Conservation (phyloP, 371 early-diverging fungal genomes). For the Nematocida ironsii region DNA sequence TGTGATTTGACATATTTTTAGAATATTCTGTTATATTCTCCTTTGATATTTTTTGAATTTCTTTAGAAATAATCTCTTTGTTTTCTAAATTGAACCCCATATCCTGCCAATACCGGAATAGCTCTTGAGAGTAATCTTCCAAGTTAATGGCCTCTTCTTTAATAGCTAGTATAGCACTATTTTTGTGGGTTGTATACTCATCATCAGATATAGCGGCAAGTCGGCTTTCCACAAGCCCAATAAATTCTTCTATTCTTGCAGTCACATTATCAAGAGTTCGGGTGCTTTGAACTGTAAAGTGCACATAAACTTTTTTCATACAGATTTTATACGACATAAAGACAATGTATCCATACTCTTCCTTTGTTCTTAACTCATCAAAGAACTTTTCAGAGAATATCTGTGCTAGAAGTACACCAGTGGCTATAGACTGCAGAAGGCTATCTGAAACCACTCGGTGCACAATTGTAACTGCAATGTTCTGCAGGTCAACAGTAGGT, state of each 20-base stretch:
- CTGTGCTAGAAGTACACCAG: conserved; percentile 25
- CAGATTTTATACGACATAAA: not conserved
- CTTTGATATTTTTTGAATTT: conserved; percentile 34
- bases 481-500: conserved; percentile 29
- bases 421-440: not conserved
- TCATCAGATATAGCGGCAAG: conserved; percentile 34
- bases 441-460: conserved; percentile 4
- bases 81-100: conserved; percentile 36
- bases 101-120: conserved; percentile 21
- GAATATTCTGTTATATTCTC: conserved; percentile 32
- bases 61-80: conserved; percentile 10
- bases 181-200: conserved; percentile 26
- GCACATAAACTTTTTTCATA: conserved; percentile 26
- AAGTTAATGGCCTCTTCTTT: conserved; percentile 29
- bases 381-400: conserved; percentile 65
- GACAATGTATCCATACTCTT: conserved; percentile 68
- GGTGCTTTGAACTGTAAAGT: conserved; percentile 63
- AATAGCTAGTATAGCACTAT: conserved; percentile 23
- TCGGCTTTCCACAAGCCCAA: conserved; percentile 31
- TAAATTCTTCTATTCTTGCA: conserved; percentile 58
- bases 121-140: conserved; percentile 32
- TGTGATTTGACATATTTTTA: not conserved
- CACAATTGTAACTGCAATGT: conserved; percentile 36
- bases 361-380: conserved; percentile 66
- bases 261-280: conserved; percentile 51